A percentile compares a stretch with the other conserved stretches of the same genome.
Evolutionary conservation across 2,329 filamentous ascomycete genomes (phyloP).

Genomic region (Gaeumannomyces sp.): DNA sequence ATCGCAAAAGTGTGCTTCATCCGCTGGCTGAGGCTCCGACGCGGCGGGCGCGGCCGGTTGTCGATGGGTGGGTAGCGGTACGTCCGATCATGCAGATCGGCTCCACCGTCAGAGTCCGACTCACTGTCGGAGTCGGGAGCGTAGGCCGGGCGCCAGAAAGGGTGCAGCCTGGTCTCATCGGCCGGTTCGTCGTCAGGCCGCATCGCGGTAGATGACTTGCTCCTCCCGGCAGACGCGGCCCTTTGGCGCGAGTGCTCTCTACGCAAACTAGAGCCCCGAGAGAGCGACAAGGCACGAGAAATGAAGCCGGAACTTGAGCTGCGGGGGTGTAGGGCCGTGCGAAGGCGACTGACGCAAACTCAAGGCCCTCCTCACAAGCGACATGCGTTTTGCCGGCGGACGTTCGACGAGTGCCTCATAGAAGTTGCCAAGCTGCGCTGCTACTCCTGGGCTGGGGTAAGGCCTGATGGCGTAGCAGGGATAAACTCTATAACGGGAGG

Average conservation of each 20-base stretch:
- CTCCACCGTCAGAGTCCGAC: constrained; percentile 27
- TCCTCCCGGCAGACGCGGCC: constrained; percentile 17
- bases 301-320: constrained; percentile 29
- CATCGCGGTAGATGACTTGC: constrained; percentile 21
- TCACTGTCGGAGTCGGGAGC: constrained; percentile 23
- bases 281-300: constrained; percentile 47
- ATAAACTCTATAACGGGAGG: constrained; percentile 50
- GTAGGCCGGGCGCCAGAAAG: constrained; percentile 54
- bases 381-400: constrained; percentile 31
- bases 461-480: constrained; percentile 54
- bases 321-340: constrained; percentile 34
- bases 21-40: constrained; percentile 44
- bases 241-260: constrained; percentile 22
- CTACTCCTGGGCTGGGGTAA: constrained; percentile 49
- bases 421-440: constrained; percentile 47
- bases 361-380: constrained; percentile 47
- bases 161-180: constrained; percentile 51
- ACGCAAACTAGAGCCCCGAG: constrained; percentile 19
- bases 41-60: constrained; percentile 36
- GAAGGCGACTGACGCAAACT: constrained; percentile 43
- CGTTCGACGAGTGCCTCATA: constrained; percentile 39
- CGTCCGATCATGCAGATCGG: constrained; percentile 28
- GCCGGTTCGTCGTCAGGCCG: constrained; percentile 39
- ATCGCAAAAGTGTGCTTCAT: constrained; percentile 57
- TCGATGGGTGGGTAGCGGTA: constrained; percentile 44